Evolutionary conservation across 257 asterid genomes (phyloP).

Genomic region (Paraleonurus japonicus): DNA sequence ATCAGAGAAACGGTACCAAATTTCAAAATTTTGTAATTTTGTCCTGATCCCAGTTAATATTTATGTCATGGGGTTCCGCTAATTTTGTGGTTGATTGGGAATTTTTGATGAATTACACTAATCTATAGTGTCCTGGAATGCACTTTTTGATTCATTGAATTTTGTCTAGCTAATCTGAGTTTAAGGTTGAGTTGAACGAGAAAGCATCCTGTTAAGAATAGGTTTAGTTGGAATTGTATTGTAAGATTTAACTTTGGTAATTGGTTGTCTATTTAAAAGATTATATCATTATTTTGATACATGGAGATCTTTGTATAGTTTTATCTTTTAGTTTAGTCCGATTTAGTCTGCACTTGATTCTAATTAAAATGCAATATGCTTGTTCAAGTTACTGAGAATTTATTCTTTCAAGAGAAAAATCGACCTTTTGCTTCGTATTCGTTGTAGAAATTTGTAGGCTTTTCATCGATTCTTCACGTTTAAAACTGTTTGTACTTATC

Average conservation of each 20-base stretch:
- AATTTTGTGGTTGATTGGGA: background rate
- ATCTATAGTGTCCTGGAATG: background rate
- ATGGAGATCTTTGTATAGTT: background rate
- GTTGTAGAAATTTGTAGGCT: background rate
- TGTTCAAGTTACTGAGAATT: background rate
- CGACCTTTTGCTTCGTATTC: background rate
- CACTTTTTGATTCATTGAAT: background rate
- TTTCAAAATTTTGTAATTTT: background rate
- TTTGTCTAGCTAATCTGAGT: background rate
- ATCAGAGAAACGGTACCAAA: constrained; percentile 65
- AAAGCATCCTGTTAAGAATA: background rate
- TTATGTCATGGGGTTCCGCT: background rate
- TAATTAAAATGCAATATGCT: background rate
- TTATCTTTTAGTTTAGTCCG: background rate
- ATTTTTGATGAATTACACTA: background rate
- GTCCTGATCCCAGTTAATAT: background rate
- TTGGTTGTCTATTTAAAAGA: background rate
- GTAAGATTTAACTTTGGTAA: background rate
- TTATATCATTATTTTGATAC: background rate
- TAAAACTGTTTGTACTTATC: background rate
- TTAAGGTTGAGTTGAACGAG: background rate
- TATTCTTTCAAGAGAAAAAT: background rate
- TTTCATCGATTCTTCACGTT: constrained; percentile 12
- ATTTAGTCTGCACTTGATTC: too few species aligned
- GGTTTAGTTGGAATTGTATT: background rate